Conservation (phyloP, 129 eudicot genomes). For the Dittrichia graveolens region DNA sequence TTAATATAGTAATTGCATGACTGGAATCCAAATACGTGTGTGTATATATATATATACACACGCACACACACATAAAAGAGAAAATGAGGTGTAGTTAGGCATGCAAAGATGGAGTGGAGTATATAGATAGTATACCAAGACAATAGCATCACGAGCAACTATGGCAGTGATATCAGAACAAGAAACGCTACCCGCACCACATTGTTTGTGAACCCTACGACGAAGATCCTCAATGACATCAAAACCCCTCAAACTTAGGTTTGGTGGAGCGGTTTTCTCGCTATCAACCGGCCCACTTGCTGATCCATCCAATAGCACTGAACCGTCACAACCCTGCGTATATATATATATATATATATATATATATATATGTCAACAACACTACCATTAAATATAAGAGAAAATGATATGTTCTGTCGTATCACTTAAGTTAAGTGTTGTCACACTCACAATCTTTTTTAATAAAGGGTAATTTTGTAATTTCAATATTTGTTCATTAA, state of each 20-base stretch:
- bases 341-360: not conserved
- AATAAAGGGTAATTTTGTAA: no score
- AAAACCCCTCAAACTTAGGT: conserved; percentile 58
- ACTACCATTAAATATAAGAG: not conserved
- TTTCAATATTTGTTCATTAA: no score
- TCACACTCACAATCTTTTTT: no score
- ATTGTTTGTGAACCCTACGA: conserved; percentile 42
- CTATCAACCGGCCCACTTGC: conserved; percentile 60
- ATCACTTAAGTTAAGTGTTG: no score
- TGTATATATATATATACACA: no score
- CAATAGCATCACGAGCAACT: conserved; percentile 68
- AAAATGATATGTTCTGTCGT: no score
- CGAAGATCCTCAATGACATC: conserved; percentile 58
- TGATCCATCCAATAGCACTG: conserved; percentile 70
- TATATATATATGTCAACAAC: not conserved
- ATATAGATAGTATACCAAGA: conserved; percentile 41
- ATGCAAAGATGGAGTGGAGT: not conserved
- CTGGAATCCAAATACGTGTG: no score
- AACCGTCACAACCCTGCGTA: conserved; percentile 70
- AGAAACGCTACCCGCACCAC: conserved; percentile 54
- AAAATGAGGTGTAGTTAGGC: not conserved
- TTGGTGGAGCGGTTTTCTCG: conserved; percentile 61
- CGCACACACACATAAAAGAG: no score
- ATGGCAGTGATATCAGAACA: conserved; percentile 68
- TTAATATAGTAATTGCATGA: no score